A percentile compares a stretch with the other conserved stretches of the same genome.
These are phyloP conservation scores for Cochlearia excelsa DNA, from an alignment of 345 rosid genomes.

Conservation along the genomic window DNA sequence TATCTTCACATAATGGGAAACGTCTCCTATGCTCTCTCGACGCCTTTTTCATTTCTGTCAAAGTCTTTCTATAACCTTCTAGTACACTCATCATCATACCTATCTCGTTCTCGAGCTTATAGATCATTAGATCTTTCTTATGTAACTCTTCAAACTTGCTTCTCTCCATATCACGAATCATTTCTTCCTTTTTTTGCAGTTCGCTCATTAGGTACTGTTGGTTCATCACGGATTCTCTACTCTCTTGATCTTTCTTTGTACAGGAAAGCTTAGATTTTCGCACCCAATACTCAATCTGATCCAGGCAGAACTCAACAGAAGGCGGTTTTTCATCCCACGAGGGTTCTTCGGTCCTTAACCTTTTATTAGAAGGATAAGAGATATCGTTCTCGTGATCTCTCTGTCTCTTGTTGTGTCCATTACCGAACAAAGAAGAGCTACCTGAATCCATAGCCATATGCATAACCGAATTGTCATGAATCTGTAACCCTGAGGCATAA, in stretches of 20 bases:
- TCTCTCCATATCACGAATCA: constrained; percentile 60
- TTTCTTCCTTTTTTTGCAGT: constrained; percentile 46
- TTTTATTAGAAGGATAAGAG: constrained; percentile 53
- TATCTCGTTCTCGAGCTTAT: constrained; percentile 71
- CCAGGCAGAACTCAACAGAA: constrained; percentile 49
- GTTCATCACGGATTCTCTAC: constrained; percentile 42
- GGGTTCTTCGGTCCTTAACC: constrained; percentile 58
- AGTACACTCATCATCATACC: constrained; percentile 60
- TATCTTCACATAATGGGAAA: constrained; percentile 48
- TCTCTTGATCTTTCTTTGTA: constrained; percentile 44
- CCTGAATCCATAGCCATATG: constrained; percentile 61
- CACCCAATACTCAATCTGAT: constrained; percentile 44
- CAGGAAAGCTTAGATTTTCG: constrained; percentile 51
- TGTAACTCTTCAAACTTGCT: constrained; percentile 55
- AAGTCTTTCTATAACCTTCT: constrained; percentile 72
- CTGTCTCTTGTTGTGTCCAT: constrained; percentile 63
- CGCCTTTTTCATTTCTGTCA: constrained; percentile 59
- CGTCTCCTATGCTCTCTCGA: constrained; percentile 64
- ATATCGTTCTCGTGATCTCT: constrained; percentile 52
- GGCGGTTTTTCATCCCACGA: constrained; percentile 51
- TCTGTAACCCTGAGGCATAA: constrained; percentile 53
- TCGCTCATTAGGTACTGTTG: constrained; percentile 53
- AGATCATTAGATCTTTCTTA: constrained; percentile 47
- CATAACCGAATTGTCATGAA: constrained; percentile 45
- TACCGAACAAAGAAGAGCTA: constrained; percentile 48